Evolutionary conservation across 768 basidiomycete species (phyloP).

Genomic region (Macrolepiota albuminosa): DNA sequence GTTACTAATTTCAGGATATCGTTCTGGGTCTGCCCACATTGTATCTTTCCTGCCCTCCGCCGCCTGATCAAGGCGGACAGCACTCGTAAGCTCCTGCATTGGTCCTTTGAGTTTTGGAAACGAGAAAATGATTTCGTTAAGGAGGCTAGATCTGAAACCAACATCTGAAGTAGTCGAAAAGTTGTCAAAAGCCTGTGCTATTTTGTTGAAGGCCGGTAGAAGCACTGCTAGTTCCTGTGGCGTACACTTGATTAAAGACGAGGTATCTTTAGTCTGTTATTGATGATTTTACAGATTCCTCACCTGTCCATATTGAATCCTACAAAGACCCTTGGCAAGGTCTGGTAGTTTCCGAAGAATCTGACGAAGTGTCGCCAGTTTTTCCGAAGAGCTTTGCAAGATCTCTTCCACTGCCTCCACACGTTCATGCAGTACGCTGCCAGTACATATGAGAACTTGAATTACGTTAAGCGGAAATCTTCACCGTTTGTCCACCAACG

Average conservation of each 20-base stretch:
- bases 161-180: slow-evolving; percentile 37
- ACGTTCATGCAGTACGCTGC: slow-evolving; percentile 69
- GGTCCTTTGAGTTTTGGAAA: slow-evolving; percentile 62
- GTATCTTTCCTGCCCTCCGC: slow-evolving; percentile 59
- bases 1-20: slow-evolving; percentile 49
- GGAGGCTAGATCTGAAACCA: slow-evolving; percentile 58
- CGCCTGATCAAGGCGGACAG: slow-evolving; percentile 60
- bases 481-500: slow-evolving; percentile 69
- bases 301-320: slow-evolving; percentile 91
- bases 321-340: slow-evolving; percentile 77
- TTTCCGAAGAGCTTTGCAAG: slow-evolving; percentile 50
- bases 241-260: slow-evolving; percentile 52
- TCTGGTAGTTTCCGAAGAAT: slow-evolving; percentile 79
- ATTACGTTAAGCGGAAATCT: slow-evolving; percentile 12
- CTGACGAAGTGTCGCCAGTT: slow-evolving; percentile 61
- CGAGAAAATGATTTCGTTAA: slow-evolving; percentile 66
- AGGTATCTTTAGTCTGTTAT: neutral
- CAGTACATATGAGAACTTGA: neutral
- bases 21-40: slow-evolving; percentile 58
- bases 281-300: slow-evolving; percentile 6
- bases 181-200: slow-evolving; percentile 58
- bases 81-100: slow-evolving; percentile 46
- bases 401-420: slow-evolving; percentile 87
- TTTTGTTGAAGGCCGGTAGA: slow-evolving; percentile 68
- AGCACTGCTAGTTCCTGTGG: slow-evolving; percentile 77